Evolutionary conservation across 176 grass and related monocot species (phyloP), one percentile per base, ranked within the genome.

Genomic region (Themeda triandra): DNA sequence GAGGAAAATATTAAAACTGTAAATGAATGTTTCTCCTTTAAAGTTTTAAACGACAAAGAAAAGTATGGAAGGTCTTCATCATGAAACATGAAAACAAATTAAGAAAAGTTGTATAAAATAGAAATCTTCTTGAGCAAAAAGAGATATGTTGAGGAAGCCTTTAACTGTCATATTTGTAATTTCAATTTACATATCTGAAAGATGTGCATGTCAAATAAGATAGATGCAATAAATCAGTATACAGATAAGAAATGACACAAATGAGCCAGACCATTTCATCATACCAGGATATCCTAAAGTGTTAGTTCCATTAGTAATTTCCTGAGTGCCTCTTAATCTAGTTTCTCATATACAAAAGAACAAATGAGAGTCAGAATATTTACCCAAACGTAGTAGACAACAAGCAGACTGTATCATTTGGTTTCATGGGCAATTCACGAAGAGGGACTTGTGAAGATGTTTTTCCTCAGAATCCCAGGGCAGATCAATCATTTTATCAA

Each of bases 331-430:
- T 66, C 56, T 31, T 53, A 41, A 59, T 80, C 63, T 42, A 6
- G 54, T 51, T 51, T 51, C 5, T 6, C 32, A 51, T 53, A 24
- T 2, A 66, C 6, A 35, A 75, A 39, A 0, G 63, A 4, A 66
- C 6, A 35, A 75, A 39, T 1, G 63, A 33, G 41, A 75, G 81
- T 35, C 8, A 75, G 46, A 87, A 36, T 84, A 60, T 76, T 88
- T 88, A 93, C 95, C 95, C 91, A 89, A 65, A 98, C 89, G 68
- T 98, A 95, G 80, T 93, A 98, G 66, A 98, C 93, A 35, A 95
- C 91, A 82, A 95, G 86, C 70, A 98, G 89, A 76, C 91, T 98
- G 32, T 33, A 78, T 91, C 92, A 75, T 74, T 88, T 80, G 82
- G 82, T 82, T 71, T 76, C 75, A 44, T 86, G 59, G 89, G 89